Conservation (phyloP, 768 basidiomycete species). For the Pleurotus sapidus region DNA sequence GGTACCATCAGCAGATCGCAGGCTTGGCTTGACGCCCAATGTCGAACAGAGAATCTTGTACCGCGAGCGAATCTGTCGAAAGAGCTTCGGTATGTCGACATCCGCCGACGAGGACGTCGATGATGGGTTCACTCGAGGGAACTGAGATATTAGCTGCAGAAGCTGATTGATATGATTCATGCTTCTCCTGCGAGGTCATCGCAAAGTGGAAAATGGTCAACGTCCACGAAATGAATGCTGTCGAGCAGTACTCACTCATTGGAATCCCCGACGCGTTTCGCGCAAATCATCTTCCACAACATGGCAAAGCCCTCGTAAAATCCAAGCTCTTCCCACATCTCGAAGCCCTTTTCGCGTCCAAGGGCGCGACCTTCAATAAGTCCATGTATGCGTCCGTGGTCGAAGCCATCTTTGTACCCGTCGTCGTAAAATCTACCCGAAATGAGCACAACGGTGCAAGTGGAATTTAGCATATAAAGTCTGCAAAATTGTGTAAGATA, state of each 20-base stretch:
- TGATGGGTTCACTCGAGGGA: conserved; percentile 78
- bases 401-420: conserved; percentile 76
- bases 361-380: conserved; percentile 88
- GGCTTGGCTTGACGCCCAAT: conserved; percentile 57
- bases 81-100: conserved; percentile 71
- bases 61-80: conserved; percentile 82
- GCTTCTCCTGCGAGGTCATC: conserved; percentile 41
- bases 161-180: conserved; percentile 65
- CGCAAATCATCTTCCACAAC: conserved; percentile 60
- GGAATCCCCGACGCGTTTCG: conserved; percentile 29
- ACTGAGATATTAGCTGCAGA: conserved; percentile 66
- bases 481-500: not conserved
- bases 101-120: conserved; percentile 34
- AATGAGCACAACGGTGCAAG: conserved; percentile 1
- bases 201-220: not conserved
- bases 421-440: conserved; percentile 69
- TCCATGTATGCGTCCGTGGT: conserved; percentile 87
- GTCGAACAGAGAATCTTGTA: conserved; percentile 86
- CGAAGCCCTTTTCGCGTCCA: conserved; percentile 87
- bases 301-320: conserved; percentile 86
- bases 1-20: conserved; percentile 28
- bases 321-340: conserved; percentile 97
- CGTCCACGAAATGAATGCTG: not conserved
- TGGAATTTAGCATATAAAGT: conserved; percentile 1
- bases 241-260: conserved; percentile 43